Evolutionary conservation across 1,284 basidiomycete species (phyloP), one percentile per base, ranked within the genome.

Genomic region (Ganoderma meredithae): DNA sequence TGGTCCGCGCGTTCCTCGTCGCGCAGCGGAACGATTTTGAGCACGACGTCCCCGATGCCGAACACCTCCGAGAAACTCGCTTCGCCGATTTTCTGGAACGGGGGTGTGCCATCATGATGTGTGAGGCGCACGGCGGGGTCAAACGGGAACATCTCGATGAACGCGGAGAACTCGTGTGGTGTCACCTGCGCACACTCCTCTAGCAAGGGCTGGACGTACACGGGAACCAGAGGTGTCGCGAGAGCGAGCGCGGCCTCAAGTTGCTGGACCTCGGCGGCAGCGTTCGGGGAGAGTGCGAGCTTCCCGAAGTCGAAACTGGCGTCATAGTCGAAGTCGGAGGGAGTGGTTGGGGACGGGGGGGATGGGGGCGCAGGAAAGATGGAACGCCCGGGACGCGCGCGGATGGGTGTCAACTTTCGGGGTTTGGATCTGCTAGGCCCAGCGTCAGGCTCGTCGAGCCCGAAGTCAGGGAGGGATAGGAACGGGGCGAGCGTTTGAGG

Each of bases 31-130:
- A 98, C 90, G 60, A 97, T 86, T 82, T 98, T 98, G 73, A 97
- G 83, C 19, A 97, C 95, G 43, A 95, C 88, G 72, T 91, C 88
- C 1, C 90, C 90, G 61, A 96, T 90, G 4, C 91, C 91, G 81
- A 95, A 99, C n/a, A 99, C 98, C 77, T 99, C 97, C 0, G 96
- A 98, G 79, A 94, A 99, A 60, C 94, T 96, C 13, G 97, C 97
- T 81, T 99, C 97, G 58, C 97, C 97, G 64, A 98, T 91, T 81
- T 99, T 99, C 71, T 82, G 84, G 79, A 95, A 94, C 6, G 53
- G 63, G 2, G 69, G 65, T 3, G 47, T 6, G 62, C 22, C 13
- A n/a, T 39, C 62, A 17, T 27, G 36, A 39, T 39, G 36, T 10
- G 36, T 33, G 15, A 44, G 7, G 60, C 76, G 83, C 27, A 90